These are phyloP conservation scores for Carex parvula DNA, from an alignment of 176 grass and related monocot species.

Conservation along the genomic window DNA sequence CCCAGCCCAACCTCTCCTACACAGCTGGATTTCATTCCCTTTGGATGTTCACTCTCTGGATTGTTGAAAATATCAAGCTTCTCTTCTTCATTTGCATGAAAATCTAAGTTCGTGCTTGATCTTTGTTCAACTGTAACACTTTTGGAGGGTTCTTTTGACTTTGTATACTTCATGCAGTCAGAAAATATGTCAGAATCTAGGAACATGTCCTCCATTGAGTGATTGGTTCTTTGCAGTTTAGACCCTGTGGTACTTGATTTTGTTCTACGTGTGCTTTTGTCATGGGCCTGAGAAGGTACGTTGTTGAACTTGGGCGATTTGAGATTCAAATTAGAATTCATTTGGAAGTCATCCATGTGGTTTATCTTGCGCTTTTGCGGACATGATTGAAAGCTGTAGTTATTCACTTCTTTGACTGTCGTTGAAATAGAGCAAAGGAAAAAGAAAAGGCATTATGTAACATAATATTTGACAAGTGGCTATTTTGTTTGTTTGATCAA, in stretches of 20 bases:
- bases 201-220: neutral
- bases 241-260: neutral
- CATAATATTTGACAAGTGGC: neutral
- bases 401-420: conserved; percentile 20
- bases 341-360: conserved; percentile 7
- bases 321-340: conserved; percentile 3
- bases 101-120: neutral
- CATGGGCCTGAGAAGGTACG: neutral
- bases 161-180: neutral
- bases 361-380: conserved; percentile 6
- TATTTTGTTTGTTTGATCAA: neutral
- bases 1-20: neutral
- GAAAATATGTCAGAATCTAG: conserved; percentile 2
- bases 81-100: conserved; percentile 23
- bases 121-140: conserved; percentile 22
- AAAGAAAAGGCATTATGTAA: neutral
- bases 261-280: conserved; percentile 2
- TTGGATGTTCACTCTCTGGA: conserved; percentile 12
- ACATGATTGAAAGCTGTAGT: conserved; percentile 7
- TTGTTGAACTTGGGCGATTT: conserved; percentile 11
- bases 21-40: conserved; percentile 11
- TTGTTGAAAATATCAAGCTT: conserved; percentile 11
- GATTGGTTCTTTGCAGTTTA: conserved; percentile 12
- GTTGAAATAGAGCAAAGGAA: neutral
- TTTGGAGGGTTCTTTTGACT: conserved; percentile 17